A percentile compares a stretch with the other conserved stretches of the same genome.
Evolutionary conservation across 768 basidiomycete species (phyloP).

Genomic region (Xerocomus spinulosus): DNA sequence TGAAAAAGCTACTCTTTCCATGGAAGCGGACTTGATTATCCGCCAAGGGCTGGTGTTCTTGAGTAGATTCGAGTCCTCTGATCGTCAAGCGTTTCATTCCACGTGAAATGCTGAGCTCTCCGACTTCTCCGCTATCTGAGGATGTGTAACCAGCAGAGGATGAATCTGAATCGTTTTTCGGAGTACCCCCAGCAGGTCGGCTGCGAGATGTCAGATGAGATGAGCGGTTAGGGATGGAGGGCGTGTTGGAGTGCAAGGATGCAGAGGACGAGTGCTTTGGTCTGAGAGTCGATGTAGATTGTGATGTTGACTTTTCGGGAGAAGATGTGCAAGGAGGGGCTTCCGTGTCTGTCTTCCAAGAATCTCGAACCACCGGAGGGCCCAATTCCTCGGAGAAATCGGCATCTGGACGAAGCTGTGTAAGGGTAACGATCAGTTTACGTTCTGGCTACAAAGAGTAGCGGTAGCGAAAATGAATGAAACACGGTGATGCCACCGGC

Average conservation of each 20-base stretch:
- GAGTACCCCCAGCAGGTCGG: slow-evolving; percentile 18
- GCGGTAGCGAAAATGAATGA: neutral
- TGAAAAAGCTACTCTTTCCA: slow-evolving; percentile 55
- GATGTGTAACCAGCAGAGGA: slow-evolving; percentile 27
- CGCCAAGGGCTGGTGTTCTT: slow-evolving; percentile 27
- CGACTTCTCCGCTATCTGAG: slow-evolving; percentile 36
- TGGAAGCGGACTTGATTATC: slow-evolving; percentile 52
- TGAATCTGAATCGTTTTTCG: slow-evolving; percentile 25
- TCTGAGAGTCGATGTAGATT: slow-evolving; percentile 14
- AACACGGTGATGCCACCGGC: neutral
- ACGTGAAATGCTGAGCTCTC: slow-evolving; percentile 37
- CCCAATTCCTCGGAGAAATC: slow-evolving; percentile 64
- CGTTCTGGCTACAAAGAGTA: neutral
- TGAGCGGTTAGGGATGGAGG: slow-evolving; percentile 7
- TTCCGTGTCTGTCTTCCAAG: slow-evolving; percentile 48
- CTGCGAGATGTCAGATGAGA: slow-evolving; percentile 6
- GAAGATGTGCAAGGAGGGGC: slow-evolving; percentile 4
- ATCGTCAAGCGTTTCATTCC: slow-evolving; percentile 36
- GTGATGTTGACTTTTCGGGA: slow-evolving; percentile 23
- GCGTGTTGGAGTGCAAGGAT: slow-evolving; percentile 5
- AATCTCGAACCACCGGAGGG: slow-evolving; percentile 55
- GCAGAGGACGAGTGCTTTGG: slow-evolving; percentile 11
- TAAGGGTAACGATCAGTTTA: slow-evolving; percentile 10
- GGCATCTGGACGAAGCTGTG: slow-evolving; percentile 55
- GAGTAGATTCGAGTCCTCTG: slow-evolving; percentile 36